Evolutionary conservation across 2,329 filamentous ascomycete species (phyloP).

Genomic region (Pseudocercospora ulei): DNA sequence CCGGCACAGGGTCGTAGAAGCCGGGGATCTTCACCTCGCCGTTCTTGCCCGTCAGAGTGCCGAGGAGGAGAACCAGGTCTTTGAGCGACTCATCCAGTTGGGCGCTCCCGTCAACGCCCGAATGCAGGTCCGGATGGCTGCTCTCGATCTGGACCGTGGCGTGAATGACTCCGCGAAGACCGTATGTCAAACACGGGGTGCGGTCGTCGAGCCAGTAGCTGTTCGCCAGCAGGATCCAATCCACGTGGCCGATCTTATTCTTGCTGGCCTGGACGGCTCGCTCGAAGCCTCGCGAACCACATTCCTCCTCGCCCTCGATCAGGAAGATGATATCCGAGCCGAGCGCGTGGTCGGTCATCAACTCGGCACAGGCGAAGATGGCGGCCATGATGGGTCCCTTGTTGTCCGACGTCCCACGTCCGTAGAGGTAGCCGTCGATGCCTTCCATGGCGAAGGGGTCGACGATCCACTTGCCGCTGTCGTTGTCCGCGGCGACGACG

Average conservation of each 20-base stretch:
- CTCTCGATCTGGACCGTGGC: conserved; percentile 84
- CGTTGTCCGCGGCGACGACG: conserved; percentile 80
- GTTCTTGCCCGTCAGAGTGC: conserved; percentile 67
- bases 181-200: conserved; percentile 90
- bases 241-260: conserved; percentile 73
- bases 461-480: conserved; percentile 69
- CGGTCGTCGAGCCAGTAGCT: conserved; percentile 98
- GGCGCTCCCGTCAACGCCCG: conserved; percentile 89
- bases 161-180: conserved; percentile 84
- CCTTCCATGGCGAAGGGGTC: conserved; percentile 87
- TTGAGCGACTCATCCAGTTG: conserved; percentile 85
- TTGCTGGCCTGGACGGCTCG: conserved; percentile 73
- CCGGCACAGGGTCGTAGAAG: conserved; percentile 78
- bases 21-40: conserved; percentile 76
- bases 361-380: conserved; percentile 81
- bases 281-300: conserved; percentile 81
- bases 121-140: conserved; percentile 78
- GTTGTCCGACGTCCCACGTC: conserved; percentile 93
- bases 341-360: conserved; percentile 72
- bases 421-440: conserved; percentile 85
- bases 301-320: conserved; percentile 95
- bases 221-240: conserved; percentile 92
- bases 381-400: conserved; percentile 94
- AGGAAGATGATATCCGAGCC: conserved; percentile 85
- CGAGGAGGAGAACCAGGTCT: conserved; percentile 73